A percentile compares a stretch with the other conserved stretches of the same genome.
Conservation (phyloP, 1,139 yeast genomes). For the Kodamaea sp. region DNA sequence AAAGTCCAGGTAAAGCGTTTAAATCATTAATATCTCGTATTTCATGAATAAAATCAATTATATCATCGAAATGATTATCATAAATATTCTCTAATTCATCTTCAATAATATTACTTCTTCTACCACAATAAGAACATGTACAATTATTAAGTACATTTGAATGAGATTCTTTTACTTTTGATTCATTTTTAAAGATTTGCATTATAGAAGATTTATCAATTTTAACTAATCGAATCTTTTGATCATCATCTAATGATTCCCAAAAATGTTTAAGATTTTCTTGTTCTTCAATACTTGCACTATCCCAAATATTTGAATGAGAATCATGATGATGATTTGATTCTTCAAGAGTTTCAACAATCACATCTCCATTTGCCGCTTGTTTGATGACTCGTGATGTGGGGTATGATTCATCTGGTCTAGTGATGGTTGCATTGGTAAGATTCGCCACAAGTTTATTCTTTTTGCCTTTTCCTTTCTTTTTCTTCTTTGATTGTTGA, state of each 20-base stretch:
- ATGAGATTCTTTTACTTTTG: slow-evolving; percentile 14
- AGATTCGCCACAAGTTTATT: slow-evolving; percentile 7
- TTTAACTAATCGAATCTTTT: slow-evolving; percentile 59
- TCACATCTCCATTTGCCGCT: slow-evolving; percentile 70
- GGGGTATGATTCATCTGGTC: slow-evolving; percentile 65
- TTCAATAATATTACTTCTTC: slow-evolving; percentile 69
- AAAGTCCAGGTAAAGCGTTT: slow-evolving; percentile 37
- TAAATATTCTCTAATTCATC: slow-evolving; percentile 61
- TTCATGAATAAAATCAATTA: slow-evolving; percentile 38
- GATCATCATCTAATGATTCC: slow-evolving; percentile 59
- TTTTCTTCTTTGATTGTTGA: slow-evolving; percentile 19
- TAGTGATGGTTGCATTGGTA: slow-evolving; percentile 45
- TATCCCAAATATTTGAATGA: slow-evolving; percentile 51
- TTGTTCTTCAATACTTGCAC: slow-evolving; percentile 55
- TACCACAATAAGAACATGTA: slow-evolving; percentile 77
- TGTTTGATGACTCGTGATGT: slow-evolving; percentile 68
- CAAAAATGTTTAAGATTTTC: slow-evolving; percentile 62
- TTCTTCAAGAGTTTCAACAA: slow-evolving; percentile 51
- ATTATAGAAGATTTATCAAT: slow-evolving; percentile 71
- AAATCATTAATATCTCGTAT: slow-evolving; percentile 41
- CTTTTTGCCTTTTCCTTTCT: slow-evolving; percentile 24
- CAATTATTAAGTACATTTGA: slow-evolving; percentile 38
- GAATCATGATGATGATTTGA: slow-evolving; percentile 13
- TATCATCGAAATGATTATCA: slow-evolving; percentile 58
- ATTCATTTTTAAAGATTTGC: slow-evolving; percentile 49